phyloP scores from a whole-genome alignment of 2,329 filamentous ascomycete genomes.

The Chaetomium sp. region DNA sequence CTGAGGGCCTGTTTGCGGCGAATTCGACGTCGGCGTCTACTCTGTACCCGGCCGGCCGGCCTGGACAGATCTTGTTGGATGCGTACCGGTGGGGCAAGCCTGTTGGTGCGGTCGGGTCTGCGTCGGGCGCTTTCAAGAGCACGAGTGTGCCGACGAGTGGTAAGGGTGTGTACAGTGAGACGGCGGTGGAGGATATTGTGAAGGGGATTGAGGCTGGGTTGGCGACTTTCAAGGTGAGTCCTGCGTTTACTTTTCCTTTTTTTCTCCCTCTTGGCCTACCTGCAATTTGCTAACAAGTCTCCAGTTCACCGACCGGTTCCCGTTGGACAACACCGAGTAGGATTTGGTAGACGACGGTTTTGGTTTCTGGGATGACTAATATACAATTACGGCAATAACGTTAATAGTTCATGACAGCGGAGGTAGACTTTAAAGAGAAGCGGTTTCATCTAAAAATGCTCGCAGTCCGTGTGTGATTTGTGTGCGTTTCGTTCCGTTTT shows the following conservation, averaged over 20 bases:
- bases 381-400: not conserved
- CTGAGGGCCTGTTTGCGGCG: constrained; percentile 44
- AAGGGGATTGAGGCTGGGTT: constrained; percentile 51
- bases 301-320: constrained; percentile 24
- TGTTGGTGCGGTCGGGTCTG: constrained; percentile 51
- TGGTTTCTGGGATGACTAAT: not conserved
- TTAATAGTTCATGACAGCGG: not conserved
- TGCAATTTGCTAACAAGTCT: constrained; percentile 2
- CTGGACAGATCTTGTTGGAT: constrained; percentile 55
- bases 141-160: constrained; percentile 38
- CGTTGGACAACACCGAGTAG: constrained; percentile 15
- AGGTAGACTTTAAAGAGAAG: not conserved
- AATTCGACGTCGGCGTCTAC: constrained; percentile 37
- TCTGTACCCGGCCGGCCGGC: constrained; percentile 58
- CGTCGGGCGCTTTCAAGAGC: constrained; percentile 31
- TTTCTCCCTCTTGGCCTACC: not conserved
- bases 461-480: too few relatives aligned
- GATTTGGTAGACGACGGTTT: not conserved
- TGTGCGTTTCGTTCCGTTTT: too few relatives aligned
- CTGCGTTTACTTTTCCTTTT: not conserved
- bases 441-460: too few relatives aligned
- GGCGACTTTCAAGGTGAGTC: constrained; percentile 54
- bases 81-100: constrained; percentile 66
- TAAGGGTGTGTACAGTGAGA: constrained; percentile 36
- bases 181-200: constrained; percentile 34